These are phyloP conservation scores for Lichtheimia corymbifera DNA, from an alignment of 371 early-diverging fungal species.

Conservation along the genomic window DNA sequence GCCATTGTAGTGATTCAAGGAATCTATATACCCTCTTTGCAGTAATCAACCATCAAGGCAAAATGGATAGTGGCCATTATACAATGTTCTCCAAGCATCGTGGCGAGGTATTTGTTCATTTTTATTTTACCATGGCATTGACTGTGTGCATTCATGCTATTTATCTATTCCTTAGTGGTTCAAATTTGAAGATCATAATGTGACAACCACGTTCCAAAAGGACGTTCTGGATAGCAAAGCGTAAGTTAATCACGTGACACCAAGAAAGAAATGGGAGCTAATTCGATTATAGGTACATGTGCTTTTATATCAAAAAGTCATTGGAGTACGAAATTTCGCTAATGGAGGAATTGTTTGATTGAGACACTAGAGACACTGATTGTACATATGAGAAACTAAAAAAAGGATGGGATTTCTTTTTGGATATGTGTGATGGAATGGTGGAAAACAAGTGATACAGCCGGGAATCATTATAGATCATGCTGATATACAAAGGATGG, in stretches of 20 bases:
- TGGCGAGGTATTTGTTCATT: slow-evolving; percentile 57
- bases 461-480: too few species aligned
- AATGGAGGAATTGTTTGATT: slow-evolving; percentile 16
- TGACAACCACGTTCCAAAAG: slow-evolving; percentile 68
- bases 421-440: neutral
- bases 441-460: too few species aligned
- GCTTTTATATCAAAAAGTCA: slow-evolving; percentile 78
- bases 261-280: slow-evolving; percentile 2
- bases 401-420: neutral
- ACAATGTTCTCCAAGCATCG: slow-evolving; percentile 80
- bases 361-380: neutral
- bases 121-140: neutral
- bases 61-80: slow-evolving; percentile 94
- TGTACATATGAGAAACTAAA: neutral
- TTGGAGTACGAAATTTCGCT: slow-evolving; percentile 54
- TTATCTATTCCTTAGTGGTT: slow-evolving; percentile 84
- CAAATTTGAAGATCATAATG: slow-evolving; percentile 85
- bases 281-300: slow-evolving; percentile 72
- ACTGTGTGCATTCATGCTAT: neutral
- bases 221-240: slow-evolving; percentile 80
- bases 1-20: slow-evolving; percentile 18
- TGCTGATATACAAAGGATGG: too few species aligned
- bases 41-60: slow-evolving; percentile 90
- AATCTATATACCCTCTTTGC: slow-evolving; percentile 87
- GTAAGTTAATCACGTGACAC: slow-evolving; percentile 43